phyloP scores from a whole-genome alignment of 1,284 basidiomycete species.

The Ceratobasidium theobromae region DNA sequence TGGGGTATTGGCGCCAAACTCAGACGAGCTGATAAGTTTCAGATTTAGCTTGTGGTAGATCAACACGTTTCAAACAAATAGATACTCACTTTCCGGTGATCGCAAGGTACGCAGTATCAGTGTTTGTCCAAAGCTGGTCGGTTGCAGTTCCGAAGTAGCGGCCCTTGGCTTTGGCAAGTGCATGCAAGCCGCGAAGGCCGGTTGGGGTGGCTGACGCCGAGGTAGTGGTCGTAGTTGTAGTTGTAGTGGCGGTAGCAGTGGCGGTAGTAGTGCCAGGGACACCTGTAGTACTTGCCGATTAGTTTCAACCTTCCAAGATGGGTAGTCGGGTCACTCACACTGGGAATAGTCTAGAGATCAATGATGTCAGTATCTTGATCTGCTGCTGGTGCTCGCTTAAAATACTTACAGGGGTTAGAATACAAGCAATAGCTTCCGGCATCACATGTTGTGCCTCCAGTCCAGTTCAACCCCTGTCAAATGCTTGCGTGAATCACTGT shows the following conservation, averaged over 20 bases:
- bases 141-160: slow-evolving; percentile 33
- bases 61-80: background rate
- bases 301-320: background rate
- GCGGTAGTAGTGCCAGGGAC: background rate
- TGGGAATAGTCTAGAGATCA: slow-evolving; percentile 1
- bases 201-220: slow-evolving; percentile 10
- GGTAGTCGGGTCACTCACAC: background rate
- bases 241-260: slow-evolving; percentile 8
- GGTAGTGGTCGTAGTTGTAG: background rate
- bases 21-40: background rate
- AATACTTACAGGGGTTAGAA: background rate
- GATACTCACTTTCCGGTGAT: slow-evolving; percentile 31
- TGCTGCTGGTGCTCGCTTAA: background rate
- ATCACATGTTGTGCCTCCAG: slow-evolving; percentile 16
- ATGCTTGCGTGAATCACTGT: background rate
- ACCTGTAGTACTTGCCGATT: background rate
- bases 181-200: slow-evolving; percentile 23
- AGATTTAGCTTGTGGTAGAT: background rate
- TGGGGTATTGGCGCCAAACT: slow-evolving; percentile 35
- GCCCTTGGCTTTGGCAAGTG: slow-evolving; percentile 24
- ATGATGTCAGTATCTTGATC: background rate
- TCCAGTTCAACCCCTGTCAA: slow-evolving; percentile 16
- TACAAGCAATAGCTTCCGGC: slow-evolving; percentile 3
- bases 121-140: slow-evolving; percentile 26
- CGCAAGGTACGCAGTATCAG: slow-evolving; percentile 15